phyloP scores from a whole-genome alignment of 2,329 filamentous ascomycete species.

The Elsinoe batatas region DNA sequence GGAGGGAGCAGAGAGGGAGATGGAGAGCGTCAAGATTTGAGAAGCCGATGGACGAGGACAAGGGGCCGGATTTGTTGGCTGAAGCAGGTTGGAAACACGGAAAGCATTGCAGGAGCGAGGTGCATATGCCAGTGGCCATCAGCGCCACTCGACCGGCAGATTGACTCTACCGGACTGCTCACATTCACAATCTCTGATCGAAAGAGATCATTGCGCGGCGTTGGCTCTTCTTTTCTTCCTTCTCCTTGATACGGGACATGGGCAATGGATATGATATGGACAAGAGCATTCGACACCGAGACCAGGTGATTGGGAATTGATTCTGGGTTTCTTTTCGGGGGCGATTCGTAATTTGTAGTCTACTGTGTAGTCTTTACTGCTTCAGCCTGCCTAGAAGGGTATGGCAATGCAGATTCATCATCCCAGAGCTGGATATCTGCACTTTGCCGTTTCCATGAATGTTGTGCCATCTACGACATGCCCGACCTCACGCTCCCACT shows the following conservation, averaged over 20 bases:
- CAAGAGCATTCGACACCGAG: neutral
- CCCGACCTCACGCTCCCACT: neutral
- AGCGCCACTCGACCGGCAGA: neutral
- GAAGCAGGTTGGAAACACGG: neutral
- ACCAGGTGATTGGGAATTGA: neutral
- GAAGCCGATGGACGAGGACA: neutral
- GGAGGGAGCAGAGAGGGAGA: neutral
- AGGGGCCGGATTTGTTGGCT: neutral
- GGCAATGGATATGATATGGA: neutral
- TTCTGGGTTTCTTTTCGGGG: neutral
- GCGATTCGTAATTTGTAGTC: neutral
- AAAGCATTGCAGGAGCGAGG: neutral
- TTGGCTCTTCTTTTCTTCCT: neutral
- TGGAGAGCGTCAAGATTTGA: conserved; percentile 1
- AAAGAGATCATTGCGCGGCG: conserved; percentile 4
- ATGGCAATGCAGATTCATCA: neutral
- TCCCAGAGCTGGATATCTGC: too few relatives aligned
- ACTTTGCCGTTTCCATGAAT: too few relatives aligned
- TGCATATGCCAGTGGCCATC: neutral
- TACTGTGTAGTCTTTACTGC: neutral
- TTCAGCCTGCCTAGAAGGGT: neutral
- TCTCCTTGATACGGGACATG: neutral
- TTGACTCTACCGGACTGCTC: conserved; percentile 1
- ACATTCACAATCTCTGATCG: neutral
- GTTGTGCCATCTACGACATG: neutral